phyloP scores from a whole-genome alignment of 441 rosid species.

The Corymbia calophylla region DNA sequence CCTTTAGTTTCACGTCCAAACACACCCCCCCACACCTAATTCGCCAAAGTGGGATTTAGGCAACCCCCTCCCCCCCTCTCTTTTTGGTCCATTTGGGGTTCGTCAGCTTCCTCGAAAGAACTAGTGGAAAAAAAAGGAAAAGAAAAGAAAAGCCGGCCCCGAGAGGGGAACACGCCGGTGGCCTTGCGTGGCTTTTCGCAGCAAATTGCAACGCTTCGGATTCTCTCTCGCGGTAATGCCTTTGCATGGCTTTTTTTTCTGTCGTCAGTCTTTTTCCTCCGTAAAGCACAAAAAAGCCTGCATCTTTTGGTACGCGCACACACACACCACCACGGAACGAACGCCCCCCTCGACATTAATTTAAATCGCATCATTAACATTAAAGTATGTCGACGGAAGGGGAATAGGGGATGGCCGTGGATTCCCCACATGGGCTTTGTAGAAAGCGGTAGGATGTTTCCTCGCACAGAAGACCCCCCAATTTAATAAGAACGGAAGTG shows the following conservation, averaged over 20 bases:
- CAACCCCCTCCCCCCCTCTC: neutral
- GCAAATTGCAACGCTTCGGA: conserved; percentile 8
- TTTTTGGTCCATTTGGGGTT: too few relatives aligned
- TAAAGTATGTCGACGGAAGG: neutral
- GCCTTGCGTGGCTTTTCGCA: conserved; percentile 4
- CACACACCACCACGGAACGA: conserved; percentile 13
- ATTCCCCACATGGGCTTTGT: conserved; percentile 15
- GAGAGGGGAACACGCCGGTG: conserved; percentile 1
- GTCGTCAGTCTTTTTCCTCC: neutral
- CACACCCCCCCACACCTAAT: neutral
- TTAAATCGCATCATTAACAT: neutral
- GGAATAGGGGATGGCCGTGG: neutral
- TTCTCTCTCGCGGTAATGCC: conserved; percentile 17
- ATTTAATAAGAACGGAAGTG: neutral
- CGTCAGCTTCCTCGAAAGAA: neutral
- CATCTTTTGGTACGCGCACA: conserved; percentile 16
- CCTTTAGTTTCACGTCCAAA: neutral
- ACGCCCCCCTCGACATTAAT: neutral
- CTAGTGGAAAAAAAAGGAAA: neutral
- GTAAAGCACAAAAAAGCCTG: neutral
- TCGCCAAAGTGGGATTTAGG: neutral
- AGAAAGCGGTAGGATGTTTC: conserved; percentile 31
- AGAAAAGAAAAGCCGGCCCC: neutral
- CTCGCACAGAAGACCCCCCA: neutral
- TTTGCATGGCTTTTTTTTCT: neutral